Evolutionary conservation across 2,329 filamentous ascomycete genomes (phyloP).

Genomic region (Fusarium sp.): DNA sequence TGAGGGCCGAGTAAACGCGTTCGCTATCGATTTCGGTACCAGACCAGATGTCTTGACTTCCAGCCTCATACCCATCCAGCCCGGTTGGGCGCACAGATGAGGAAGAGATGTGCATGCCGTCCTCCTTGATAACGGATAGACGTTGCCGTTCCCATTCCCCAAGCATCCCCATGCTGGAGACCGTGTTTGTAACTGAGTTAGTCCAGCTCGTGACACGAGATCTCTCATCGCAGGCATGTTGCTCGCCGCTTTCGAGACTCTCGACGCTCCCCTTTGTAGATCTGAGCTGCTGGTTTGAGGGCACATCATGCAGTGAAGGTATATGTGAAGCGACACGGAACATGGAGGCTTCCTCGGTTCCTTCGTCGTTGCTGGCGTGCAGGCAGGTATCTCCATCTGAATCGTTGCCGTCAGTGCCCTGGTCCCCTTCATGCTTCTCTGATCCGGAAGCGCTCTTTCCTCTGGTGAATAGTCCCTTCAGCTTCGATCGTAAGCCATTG

Average conservation of each 20-base stretch:
- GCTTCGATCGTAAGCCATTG: conserved; percentile 67
- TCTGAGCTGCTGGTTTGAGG: conserved; percentile 57
- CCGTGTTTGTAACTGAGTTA: conserved; percentile 68
- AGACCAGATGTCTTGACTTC: conserved; percentile 31
- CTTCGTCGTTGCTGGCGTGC: conserved; percentile 47
- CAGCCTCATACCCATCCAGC: conserved; percentile 29
- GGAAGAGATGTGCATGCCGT: conserved; percentile 53
- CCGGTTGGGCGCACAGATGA: conserved; percentile 46
- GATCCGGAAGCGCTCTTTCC: conserved; percentile 33
- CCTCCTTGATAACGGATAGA: conserved; percentile 73
- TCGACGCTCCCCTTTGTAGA: conserved; percentile 67
- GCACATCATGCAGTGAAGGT: conserved; percentile 61
- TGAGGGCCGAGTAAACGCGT: conserved; percentile 72
- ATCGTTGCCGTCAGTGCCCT: conserved; percentile 22
- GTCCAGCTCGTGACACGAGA: conserved; percentile 81
- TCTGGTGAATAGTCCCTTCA: conserved; percentile 59
- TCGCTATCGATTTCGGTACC: conserved; percentile 61
- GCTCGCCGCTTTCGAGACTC: conserved; percentile 55
- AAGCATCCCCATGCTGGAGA: conserved; percentile 53
- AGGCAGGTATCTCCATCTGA: conserved; percentile 46
- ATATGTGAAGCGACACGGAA: conserved; percentile 60
- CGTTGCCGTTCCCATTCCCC: conserved; percentile 64
- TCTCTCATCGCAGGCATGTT: conserved; percentile 58
- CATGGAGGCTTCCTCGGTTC: conserved; percentile 56
- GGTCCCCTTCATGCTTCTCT: conserved; percentile 10